phyloP scores from a whole-genome alignment of 1,284 basidiomycete species.

The Schizopora paradoxa region DNA sequence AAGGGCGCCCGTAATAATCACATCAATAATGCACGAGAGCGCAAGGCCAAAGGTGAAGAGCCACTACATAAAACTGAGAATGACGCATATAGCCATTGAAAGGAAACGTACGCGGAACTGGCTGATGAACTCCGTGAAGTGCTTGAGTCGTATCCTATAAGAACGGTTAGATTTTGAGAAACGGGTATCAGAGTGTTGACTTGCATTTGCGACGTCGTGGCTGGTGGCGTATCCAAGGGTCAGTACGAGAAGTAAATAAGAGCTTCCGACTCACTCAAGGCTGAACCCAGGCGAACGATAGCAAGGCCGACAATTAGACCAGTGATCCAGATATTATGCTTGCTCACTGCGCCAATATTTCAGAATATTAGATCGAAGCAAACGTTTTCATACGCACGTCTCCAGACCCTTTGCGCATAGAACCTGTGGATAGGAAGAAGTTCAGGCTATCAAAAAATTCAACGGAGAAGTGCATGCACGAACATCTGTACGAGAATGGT shows the following conservation, averaged over 20 bases:
- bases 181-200: background rate
- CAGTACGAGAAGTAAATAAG: background rate
- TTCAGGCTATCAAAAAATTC: background rate
- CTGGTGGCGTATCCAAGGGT: background rate
- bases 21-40: slow-evolving; percentile 13
- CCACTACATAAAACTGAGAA: slow-evolving; percentile 8
- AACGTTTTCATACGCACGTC: slow-evolving; percentile 3
- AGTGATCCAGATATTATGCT: slow-evolving; percentile 8
- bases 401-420: slow-evolving; percentile 16
- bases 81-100: background rate
- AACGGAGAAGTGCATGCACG: background rate
- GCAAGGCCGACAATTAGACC: slow-evolving; percentile 12
- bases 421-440: slow-evolving; percentile 3
- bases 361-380: background rate
- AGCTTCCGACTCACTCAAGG: slow-evolving; percentile 8
- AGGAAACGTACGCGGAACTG: slow-evolving; percentile 11
- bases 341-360: slow-evolving; percentile 10
- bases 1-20: slow-evolving; percentile 14
- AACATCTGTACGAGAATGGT: slow-evolving; percentile 16
- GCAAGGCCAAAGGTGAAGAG: slow-evolving; percentile 16
- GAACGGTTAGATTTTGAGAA: background rate
- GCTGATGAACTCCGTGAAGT: slow-evolving; percentile 12
- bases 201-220: slow-evolving; percentile 14
- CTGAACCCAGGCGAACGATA: slow-evolving; percentile 13
- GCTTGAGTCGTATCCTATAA: slow-evolving; percentile 12